These are phyloP conservation scores for Boletus eberwhitei DNA, from an alignment of 768 basidiomycete species.

Conservation along the genomic window DNA sequence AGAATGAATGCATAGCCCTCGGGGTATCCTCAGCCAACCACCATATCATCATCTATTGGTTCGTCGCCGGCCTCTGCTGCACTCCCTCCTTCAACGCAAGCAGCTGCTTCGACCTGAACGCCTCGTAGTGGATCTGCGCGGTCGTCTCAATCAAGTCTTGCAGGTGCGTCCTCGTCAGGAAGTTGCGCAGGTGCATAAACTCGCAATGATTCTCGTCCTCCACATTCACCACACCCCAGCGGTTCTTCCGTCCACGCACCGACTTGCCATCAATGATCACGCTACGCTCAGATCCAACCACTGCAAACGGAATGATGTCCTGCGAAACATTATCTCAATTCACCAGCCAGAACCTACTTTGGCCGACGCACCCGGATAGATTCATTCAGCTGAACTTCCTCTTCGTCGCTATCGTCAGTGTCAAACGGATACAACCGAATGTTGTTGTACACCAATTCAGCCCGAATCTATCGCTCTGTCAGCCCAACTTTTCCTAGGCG, in stretches of 20 bases:
- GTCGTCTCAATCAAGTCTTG: constrained; percentile 99
- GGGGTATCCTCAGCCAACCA: constrained; percentile 18
- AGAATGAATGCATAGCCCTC: neutral
- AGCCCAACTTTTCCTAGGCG: neutral
- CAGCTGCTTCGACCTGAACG: constrained; percentile 98
- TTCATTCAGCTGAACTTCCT: constrained; percentile 88
- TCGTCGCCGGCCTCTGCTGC: constrained; percentile 55
- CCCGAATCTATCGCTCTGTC: constrained; percentile 68
- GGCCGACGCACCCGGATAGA: constrained; percentile 71
- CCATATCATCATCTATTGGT: constrained; percentile 20
- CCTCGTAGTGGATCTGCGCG: constrained; percentile 98
- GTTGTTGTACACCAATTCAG: constrained; percentile 86
- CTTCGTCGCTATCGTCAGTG: constrained; percentile 91
- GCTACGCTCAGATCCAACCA: constrained; percentile 95
- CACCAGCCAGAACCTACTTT: neutral
- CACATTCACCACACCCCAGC: constrained; percentile 98
- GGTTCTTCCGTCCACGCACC: constrained; percentile 94
- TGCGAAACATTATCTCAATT: constrained; percentile 31
- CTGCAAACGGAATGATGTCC: constrained; percentile 94
- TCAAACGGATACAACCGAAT: constrained; percentile 97
- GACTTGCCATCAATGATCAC: constrained; percentile 95
- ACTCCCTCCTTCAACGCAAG: constrained; percentile 96
- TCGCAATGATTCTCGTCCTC: constrained; percentile 98
- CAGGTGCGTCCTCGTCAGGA: constrained; percentile 93
- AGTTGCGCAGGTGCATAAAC: constrained; percentile 95